Base-by-base conservation (phyloP, 345 rosid species). In the Carallia pectinifolia region DNA sequence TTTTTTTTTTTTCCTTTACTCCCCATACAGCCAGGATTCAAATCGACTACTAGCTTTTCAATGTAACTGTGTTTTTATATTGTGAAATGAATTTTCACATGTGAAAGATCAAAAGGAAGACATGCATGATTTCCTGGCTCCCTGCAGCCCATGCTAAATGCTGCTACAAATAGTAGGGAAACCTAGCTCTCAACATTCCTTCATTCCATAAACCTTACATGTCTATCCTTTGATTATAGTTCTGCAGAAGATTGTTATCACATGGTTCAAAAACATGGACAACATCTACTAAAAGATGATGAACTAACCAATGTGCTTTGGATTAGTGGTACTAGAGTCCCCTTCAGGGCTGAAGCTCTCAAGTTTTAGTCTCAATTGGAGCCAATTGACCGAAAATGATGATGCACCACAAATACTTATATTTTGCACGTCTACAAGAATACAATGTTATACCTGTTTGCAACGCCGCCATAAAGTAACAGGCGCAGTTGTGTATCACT, bases 401-500 rank as follows among this genome's bases (percentile, higher is more conserved):
- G 13, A 44, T 44, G 17, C 10, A 44, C 50, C 50, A 44, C 50
- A 10, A 44, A 44, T 13, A 15, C 13, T 44, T 44, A 44, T 12
- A 40, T 16, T 2, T 16, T 12, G 12, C 3, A 15, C 16, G 12
- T 44, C 17, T 44, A 12, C 16, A 44, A 44, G 12, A 44, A 44
- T 12, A 44, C 23, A 56, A 56, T 4, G 2, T 40, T 15, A 31
- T 81, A 95, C 99, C 93, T 81, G 84, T 92, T 90, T 53, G 64
- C 50, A 48, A 71, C 74, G 66, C 98, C 98, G 55, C 97, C 97
- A 78, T 86, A 92, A 58, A 95, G 78, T 74, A 95, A 88, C 77
- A 87, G 93, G 72, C 98, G 86, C 66, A 95, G 75, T 71, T 95
- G 99, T 62, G 94, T 69, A 72, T 95, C 97, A 70, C 99, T 92